phyloP scores from a whole-genome alignment of 208 protist species.

The Trypanosoma theileri region DNA sequence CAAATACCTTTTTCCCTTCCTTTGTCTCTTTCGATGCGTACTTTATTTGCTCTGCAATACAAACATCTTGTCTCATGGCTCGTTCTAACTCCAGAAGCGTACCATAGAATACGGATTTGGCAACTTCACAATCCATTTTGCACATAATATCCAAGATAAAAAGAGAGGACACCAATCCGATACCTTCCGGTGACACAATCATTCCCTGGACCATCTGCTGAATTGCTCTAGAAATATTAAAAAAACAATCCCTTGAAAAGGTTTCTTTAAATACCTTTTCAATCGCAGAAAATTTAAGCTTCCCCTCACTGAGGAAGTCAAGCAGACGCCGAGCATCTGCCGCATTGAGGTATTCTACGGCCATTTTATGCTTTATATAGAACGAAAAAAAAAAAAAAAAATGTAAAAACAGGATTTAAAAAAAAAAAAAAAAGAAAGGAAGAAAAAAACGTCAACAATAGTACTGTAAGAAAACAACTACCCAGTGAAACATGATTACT shows the following conservation, averaged over 20 bases:
- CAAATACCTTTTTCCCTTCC: slow-evolving; percentile 57
- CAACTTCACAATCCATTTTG: slow-evolving; percentile 46
- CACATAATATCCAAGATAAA: slow-evolving; percentile 60
- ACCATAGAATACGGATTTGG: slow-evolving; percentile 63
- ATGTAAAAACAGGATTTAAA: background rate
- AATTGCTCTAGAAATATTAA: slow-evolving; percentile 41
- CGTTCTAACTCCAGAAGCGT: slow-evolving; percentile 66
- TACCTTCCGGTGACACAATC: slow-evolving; percentile 46
- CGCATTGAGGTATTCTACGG: slow-evolving; percentile 30
- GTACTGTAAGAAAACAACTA: no score
- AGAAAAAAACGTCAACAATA: background rate
- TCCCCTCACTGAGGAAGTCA: slow-evolving; percentile 40
- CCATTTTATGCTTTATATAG: slow-evolving; percentile 23
- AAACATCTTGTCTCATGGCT: slow-evolving; percentile 65
- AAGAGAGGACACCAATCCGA: slow-evolving; percentile 49
- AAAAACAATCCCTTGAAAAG: slow-evolving; percentile 39
- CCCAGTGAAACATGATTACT: background rate
- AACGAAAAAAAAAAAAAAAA: slow-evolving; percentile 11
- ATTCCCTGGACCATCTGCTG: slow-evolving; percentile 39
- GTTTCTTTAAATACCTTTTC: slow-evolving; percentile 59
- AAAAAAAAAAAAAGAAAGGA: background rate
- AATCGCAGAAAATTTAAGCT: slow-evolving; percentile 36
- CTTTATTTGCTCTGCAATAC: slow-evolving; percentile 66
- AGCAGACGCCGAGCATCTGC: slow-evolving; percentile 33
- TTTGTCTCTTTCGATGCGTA: slow-evolving; percentile 73